phyloP scores from a whole-genome alignment of 2,329 filamentous ascomycete genomes.

The Venturia oleaginea region DNA sequence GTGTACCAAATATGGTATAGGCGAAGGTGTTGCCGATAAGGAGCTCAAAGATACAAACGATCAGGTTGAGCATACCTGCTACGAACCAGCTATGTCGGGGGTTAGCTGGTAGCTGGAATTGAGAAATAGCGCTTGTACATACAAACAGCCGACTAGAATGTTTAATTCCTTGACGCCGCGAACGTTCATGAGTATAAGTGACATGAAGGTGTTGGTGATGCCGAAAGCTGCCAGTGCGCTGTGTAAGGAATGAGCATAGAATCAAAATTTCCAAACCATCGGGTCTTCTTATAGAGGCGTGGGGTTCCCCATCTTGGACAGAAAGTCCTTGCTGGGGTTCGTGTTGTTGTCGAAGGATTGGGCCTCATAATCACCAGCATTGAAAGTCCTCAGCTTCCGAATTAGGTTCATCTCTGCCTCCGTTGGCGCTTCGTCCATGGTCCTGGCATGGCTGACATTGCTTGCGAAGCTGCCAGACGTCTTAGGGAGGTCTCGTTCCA shows the following conservation, averaged over 20 bases:
- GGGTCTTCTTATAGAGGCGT: not conserved
- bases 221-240: slow-evolving; percentile 9
- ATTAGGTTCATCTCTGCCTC: slow-evolving; percentile 8
- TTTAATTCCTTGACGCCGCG: slow-evolving; percentile 7
- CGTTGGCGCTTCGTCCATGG: slow-evolving; percentile 1
- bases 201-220: slow-evolving; percentile 11
- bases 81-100: slow-evolving; percentile 1
- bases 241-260: not conserved
- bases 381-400: slow-evolving; percentile 2
- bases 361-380: slow-evolving; percentile 8
- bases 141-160: slow-evolving; percentile 7
- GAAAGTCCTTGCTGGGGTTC: not conserved
- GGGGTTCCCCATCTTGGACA: slow-evolving; percentile 10
- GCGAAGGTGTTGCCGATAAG: slow-evolving; percentile 12
- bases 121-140: not conserved
- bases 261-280: not conserved
- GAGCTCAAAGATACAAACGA: slow-evolving; percentile 8
- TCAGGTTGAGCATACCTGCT: slow-evolving; percentile 1
- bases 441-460: not conserved
- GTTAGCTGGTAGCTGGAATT: not conserved
- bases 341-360: slow-evolving; percentile 2
- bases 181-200: slow-evolving; percentile 4
- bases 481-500: not conserved
- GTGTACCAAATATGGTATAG: slow-evolving; percentile 8
- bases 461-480: slow-evolving; percentile 7